Base-by-base conservation (phyloP, 2,329 filamentous ascomycete genomes). In the Microthyrium microscopicum region DNA sequence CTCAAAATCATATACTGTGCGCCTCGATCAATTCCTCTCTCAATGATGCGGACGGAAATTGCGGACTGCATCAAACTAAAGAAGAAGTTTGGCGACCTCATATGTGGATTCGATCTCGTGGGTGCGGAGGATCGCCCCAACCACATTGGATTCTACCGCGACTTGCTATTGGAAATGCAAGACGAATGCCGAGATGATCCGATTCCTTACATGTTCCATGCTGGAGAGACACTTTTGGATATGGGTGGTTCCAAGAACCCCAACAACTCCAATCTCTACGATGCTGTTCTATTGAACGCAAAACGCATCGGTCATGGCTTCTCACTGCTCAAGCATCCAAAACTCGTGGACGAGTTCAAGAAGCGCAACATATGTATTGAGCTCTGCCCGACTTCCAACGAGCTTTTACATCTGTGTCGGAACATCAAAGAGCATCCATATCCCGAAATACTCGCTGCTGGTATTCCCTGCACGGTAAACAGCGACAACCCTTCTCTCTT, bases 401-500 rank as follows among this genome's bases (percentile, higher is more conserved):
- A 84, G 57, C 60, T 83, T 1, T 55, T 83, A 13, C 76, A 78
- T 21, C 61, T 84, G 13, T 78, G 74, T 32, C 65, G 72, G 6
- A 64, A 69, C 29, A 64, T 73, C 36, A 64, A 66, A 24, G 73
- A 76, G 9, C 78, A 83, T 44, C 56, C 73, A 12, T 69, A 77
- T 48, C 79, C 80, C 25, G 60, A 64, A 39, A 56, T 84, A 17
- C 58, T 83, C 35, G 76, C 76, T n/a, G 73, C 77, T 34, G 70
- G 76, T 24, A 66, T 83, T 31, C 74, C 77, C 31, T 84, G 78
- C 53, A 77, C 77, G 0, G 58, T 83, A 26, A 82, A 72, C 45
- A 77, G 74, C 16, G 78, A 84, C 45, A 83, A 84, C 41, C 77
- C 76, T 5, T 77, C 76, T 0, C 57, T 82, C 0, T 83, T 82